Evolutionary conservation across 2,329 filamentous ascomycete species (phyloP), one percentile per base, ranked within the genome.

Genomic region (Gaeumannomyces tritici): DNA sequence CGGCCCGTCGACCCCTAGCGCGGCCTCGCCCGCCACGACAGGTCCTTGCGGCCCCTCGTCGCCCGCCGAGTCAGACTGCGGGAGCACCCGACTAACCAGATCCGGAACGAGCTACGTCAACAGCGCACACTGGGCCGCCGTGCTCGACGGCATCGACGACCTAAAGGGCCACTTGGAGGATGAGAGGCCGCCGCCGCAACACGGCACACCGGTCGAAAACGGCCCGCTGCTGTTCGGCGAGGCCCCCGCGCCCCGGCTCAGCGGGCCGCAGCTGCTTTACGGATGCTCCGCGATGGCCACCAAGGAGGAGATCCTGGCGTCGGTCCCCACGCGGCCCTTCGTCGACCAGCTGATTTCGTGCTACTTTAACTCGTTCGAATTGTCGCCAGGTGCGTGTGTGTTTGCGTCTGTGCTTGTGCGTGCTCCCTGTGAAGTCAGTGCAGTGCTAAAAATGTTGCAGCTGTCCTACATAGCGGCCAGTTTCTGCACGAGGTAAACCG

Each of bases 71-170:
- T 62, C 60, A 5, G 60, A 62, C 35, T 62, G 55, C 31, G 60
- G 60, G 24, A 58, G 29, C 13, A 57, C 58, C 55, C 60, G 58
- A 26, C 31, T 24, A 15, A 62, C 60, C 18, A 31, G 33, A 2
- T 57, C 60, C 18, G 60, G 60, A 2, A 54, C 60, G 18, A 57
- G 54, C 26, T 62, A 62, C n/a, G 60, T 62, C 55, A 57, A 55
- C 55, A 62, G 60, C 29, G 31, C 55, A 13, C 60, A 62, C 60
- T 62, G 60, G 60, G 60, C 60, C 12, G 60, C 60, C 18, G 55
- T 62, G 33, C 60, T 62, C 33, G 27, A 62, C 55, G 55, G 57
- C 31, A 62, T 62, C 54, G 60, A 55, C 26, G 55, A 57, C 31
- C 60, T 62, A 13, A 62, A 62, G 55, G 57, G 27, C n/a, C 60